Base-by-base conservation (phyloP, 148 eudicot species). In the Chenopodium suecicum region DNA sequence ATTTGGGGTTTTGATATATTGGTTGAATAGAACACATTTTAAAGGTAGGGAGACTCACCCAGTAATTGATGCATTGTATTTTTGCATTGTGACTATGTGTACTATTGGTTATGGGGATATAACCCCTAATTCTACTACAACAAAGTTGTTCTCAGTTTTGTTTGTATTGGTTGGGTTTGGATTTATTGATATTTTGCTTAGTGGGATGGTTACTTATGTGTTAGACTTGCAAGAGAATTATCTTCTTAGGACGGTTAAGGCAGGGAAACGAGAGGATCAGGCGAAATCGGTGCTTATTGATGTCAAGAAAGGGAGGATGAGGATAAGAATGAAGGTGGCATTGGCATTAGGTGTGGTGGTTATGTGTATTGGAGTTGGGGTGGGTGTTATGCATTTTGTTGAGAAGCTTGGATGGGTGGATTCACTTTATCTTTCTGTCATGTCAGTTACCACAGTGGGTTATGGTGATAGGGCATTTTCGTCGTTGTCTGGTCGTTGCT, bases 31-130 rank as follows among this genome's bases (percentile, higher is more conserved):
- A 11, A 80, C 88, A 0, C 66, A 90, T 41, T 96, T 92, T 79
- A 77, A 81, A 1, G 97, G 85, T 12, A 81, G 7, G 0, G 95
- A 94, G 80, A 96, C 99, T 2, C 89, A 92, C 76, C 97, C 97
- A 3, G 91, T 96, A 13, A 98, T 96, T 68, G 99, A 96, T 90
- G 99, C 97, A 69, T 83, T 96, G 80, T 96, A 96, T 81, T 96
- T 96, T 78, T 94, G 98, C 67, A 92, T 96, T 79, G 99, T 96
- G 76, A 96, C 99, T 37, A 94, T 96, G 99, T 96, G 99, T 82
- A 96, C 99, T 9, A 96, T 96, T 83, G 99, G 99, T 11, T 94
- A 96, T 81, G 99, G 99, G 58, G 99, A 96, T 82, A 96, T 96
- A n/a, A 94, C 95, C 3, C 99, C 99, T n/a, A 88, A 81, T 84